Conservation (phyloP, 345 rosid genomes). For the Eucalyptus coolabah region DNA sequence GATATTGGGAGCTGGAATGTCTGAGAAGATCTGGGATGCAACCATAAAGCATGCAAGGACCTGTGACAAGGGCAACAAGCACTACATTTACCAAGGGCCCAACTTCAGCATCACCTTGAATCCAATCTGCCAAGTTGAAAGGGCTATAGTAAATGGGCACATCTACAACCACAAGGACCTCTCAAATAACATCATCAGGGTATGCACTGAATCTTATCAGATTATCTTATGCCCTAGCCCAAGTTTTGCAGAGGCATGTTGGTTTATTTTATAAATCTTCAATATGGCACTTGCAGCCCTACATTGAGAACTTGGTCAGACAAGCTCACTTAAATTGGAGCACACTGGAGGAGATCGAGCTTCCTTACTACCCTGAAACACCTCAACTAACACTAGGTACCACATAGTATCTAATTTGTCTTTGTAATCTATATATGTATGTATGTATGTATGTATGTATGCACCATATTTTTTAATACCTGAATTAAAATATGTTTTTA, state of each 20-base stretch:
- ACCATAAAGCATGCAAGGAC: conserved; percentile 65
- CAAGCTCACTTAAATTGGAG: conserved; percentile 47
- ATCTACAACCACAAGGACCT: conserved; percentile 17
- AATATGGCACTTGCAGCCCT: conserved; percentile 15
- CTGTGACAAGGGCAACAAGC: conserved; percentile 55
- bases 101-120: conserved; percentile 24
- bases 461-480: background rate
- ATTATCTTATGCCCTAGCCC: background rate
- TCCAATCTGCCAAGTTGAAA: conserved; percentile 59
- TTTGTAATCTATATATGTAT: background rate
- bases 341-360: conserved; percentile 34
- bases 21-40: conserved; percentile 76
- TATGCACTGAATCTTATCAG: background rate
- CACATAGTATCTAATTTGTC: background rate
- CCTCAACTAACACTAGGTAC: conserved; percentile 50
- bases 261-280: background rate
- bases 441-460: background rate
- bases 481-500: background rate
- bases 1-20: conserved; percentile 66
- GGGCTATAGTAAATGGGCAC: conserved; percentile 27
- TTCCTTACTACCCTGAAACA: conserved; percentile 11
- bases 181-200: conserved; percentile 11
- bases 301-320: conserved; percentile 34
- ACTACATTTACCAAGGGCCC: conserved; percentile 18
- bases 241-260: background rate